Conservation (phyloP, 257 asterid genomes). For the Linaria vulgaris region DNA sequence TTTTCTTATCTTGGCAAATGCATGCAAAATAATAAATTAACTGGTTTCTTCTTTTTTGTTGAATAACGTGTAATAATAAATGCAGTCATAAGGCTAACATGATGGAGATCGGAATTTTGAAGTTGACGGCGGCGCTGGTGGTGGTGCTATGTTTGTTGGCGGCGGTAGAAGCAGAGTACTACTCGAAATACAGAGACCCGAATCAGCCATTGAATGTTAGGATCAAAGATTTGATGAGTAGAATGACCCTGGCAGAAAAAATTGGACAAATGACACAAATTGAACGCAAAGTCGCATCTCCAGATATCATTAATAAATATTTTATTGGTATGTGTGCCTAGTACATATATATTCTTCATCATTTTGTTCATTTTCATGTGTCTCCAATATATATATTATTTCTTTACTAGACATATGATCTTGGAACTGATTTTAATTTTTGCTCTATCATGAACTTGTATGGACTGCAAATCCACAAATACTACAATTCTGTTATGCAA, state of each 20-base stretch:
- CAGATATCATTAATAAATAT: slow-evolving; percentile 30
- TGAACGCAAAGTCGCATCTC: slow-evolving; percentile 31
- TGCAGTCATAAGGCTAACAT: slow-evolving; percentile 19
- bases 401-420: no score
- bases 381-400: no score
- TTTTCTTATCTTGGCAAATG: no score
- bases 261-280: slow-evolving; percentile 57
- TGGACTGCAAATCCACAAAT: no score
- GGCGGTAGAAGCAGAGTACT: slow-evolving; percentile 36
- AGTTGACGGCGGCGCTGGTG: slow-evolving; percentile 29
- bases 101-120: slow-evolving; percentile 23
- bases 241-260: slow-evolving; percentile 47
- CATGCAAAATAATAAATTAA: not conserved
- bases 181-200: slow-evolving; percentile 41
- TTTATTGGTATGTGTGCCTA: slow-evolving; percentile 35
- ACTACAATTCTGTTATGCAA: no score
- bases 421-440: no score
- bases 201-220: slow-evolving; percentile 37
- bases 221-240: slow-evolving; percentile 32
- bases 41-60: no score
- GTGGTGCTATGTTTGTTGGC: slow-evolving; percentile 35
- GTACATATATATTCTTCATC: not conserved
- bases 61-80: no score
- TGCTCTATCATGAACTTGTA: no score
- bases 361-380: not conserved